Evolutionary conservation across 208 protist genomes (phyloP).

Genomic region (Trypanosomatidae sp.): DNA sequence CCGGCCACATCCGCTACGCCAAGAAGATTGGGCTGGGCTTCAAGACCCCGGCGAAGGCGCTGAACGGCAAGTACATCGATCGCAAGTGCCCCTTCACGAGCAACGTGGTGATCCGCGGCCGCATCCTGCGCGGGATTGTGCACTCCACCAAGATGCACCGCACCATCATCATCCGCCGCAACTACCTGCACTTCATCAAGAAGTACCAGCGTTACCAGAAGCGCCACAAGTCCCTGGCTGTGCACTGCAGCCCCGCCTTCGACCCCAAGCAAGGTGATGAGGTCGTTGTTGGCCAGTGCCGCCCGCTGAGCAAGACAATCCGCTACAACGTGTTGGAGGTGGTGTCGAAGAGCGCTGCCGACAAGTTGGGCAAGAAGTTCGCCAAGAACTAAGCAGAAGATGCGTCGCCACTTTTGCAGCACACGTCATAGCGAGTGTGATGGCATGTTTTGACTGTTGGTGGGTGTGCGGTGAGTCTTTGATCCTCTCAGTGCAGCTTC

Average conservation of each 20-base stretch:
- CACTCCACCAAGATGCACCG: constrained; percentile 99
- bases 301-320: constrained; percentile 99
- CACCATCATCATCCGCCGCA: constrained; percentile 98
- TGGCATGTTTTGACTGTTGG: constrained; percentile 1
- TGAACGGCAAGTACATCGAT: constrained; percentile 99
- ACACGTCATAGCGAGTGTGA: background rate
- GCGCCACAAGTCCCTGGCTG: constrained; percentile 99
- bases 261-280: constrained; percentile 98
- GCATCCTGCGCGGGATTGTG: constrained; percentile 98
- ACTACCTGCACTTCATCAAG: constrained; percentile 99
- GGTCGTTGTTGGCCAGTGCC: constrained; percentile 99
- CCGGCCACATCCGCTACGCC: constrained; percentile 93
- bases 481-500: constrained; percentile 1
- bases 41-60: constrained; percentile 98
- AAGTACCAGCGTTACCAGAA: constrained; percentile 99
- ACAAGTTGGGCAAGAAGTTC: constrained; percentile 89
- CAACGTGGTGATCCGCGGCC: constrained; percentile 99
- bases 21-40: constrained; percentile 97
- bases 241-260: constrained; percentile 99
- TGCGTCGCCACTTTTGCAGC: background rate
- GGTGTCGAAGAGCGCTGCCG: constrained; percentile 84
- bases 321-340: constrained; percentile 99
- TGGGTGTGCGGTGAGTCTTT: constrained; percentile 4
- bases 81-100: constrained; percentile 99
- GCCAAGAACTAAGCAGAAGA: constrained; percentile 68